Base-by-base conservation (phyloP, 257 asterid species). In the Eucommia ulmoides region DNA sequence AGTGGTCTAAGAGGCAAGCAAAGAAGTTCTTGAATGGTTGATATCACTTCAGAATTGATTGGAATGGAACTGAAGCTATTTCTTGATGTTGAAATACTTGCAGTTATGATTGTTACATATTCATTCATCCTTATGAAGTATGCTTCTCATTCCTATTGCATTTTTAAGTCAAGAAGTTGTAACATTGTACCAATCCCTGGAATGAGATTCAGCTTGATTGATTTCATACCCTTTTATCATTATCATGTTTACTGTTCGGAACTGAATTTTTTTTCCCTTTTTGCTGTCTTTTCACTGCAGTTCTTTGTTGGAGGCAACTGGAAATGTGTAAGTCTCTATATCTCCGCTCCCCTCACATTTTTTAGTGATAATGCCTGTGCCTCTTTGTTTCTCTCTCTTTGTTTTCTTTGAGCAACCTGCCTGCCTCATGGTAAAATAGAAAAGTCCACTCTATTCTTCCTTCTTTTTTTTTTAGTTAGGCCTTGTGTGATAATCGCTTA, bases 291-390 rank as follows among this genome's bases (percentile, higher is more conserved):
- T n/a, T n/a, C n/a, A n/a, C n/a, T n/a, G n/a, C 99, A 91, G 97
- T 91, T 86, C 80, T 86, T 91, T 56, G 99, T 91, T 68, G 99
- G 99, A 56, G 99, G 99, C 54, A 91, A 91, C 59, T 91, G 99
- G 96, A 91, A 91, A 63, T 91, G 99, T 69, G 99, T 86, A 81
- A 91, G 99, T 83, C 70, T 29, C 47, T 21, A 21, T 41, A 17
- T 35, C 15, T 35, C 16, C 16, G 8, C 45, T 7, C 4, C 50
- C 3, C 22, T 10, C 7, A 7, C n/a, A n/a, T 18, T 1, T 5
- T 21, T 3, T 19, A 2, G 8, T 15, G 8, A 44, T 8, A 8
- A 16, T 20, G 1, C 15, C 49, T n/a, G 12, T 8, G 6, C 8
- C 22, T 7, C 25, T 20, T 16, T 41, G 2, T 12, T 22, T 24